phyloP scores from a whole-genome alignment of 1,139 yeast genomes.

The Pichia sp. region DNA sequence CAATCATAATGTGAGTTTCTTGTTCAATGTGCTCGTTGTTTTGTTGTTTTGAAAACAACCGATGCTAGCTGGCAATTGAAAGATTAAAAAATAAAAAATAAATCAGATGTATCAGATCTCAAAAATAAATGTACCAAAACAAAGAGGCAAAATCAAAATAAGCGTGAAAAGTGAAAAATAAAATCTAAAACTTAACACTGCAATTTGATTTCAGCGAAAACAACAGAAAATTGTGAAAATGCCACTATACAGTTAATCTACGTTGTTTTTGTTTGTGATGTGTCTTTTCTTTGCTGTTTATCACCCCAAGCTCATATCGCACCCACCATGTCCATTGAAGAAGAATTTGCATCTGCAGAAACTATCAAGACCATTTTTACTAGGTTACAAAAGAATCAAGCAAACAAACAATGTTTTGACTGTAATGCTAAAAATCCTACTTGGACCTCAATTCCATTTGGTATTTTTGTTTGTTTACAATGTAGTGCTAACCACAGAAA shows the following conservation, averaged over 20 bases:
- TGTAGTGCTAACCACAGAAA: constrained; percentile 97
- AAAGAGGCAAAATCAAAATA: neutral
- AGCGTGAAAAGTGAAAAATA: neutral
- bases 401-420: constrained; percentile 85
- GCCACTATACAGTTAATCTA: neutral
- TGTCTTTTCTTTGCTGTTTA: neutral
- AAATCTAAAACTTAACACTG: neutral
- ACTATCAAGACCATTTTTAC: constrained; percentile 57
- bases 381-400: constrained; percentile 55
- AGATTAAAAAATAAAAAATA: no score
- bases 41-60: neutral
- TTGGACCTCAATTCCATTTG: constrained; percentile 97
- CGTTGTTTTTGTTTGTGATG: neutral
- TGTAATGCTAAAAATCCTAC: constrained; percentile 93
- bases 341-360: constrained; percentile 51
- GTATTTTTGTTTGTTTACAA: constrained; percentile 86
- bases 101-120: no score
- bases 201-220: neutral
- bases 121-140: neutral
- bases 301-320: neutral
- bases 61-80: neutral
- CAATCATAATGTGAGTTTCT: neutral
- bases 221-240: neutral
- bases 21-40: no score
- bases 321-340: constrained; percentile 17